phyloP scores from a whole-genome alignment of 2,329 filamentous ascomycete genomes.

The Pseudogymnoascus sp. region DNA sequence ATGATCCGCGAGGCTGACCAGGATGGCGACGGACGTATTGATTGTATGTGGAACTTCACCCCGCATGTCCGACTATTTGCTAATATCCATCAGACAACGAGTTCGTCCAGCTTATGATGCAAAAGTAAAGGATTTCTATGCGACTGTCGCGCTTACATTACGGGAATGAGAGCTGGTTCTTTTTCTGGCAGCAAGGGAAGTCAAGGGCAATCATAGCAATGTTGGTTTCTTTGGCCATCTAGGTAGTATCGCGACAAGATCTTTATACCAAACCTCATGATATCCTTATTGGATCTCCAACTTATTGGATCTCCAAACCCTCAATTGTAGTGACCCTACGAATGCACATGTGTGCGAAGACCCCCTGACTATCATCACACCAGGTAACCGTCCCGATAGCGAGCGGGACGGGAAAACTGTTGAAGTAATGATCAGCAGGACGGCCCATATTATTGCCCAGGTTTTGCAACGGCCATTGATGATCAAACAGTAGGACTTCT shows the following conservation, averaged over 20 bases:
- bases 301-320: neutral
- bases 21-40: conserved; percentile 80
- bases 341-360: neutral
- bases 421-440: neutral
- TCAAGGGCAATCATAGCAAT: conserved; percentile 4
- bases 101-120: conserved; percentile 93
- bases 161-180: conserved; percentile 1
- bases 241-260: conserved; percentile 7
- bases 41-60: conserved; percentile 52
- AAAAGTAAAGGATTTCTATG: conserved; percentile 54
- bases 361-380: neutral
- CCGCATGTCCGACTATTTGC: neutral
- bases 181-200: conserved; percentile 4
- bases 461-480: neutral
- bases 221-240: conserved; percentile 6
- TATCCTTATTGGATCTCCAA: neutral
- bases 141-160: neutral
- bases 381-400: neutral
- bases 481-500: neutral
- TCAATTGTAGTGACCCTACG: neutral
- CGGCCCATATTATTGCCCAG: neutral
- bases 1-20: conserved; percentile 90
- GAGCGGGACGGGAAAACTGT: neutral
- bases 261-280: conserved; percentile 7
- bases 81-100: conserved; percentile 63